Percentiles rank a stretch among this genome's conserved stretches.
These are phyloP conservation scores for Aspergillus leporis DNA, from an alignment of 495 filamentous ascomycete species.

Conservation along the genomic window DNA sequence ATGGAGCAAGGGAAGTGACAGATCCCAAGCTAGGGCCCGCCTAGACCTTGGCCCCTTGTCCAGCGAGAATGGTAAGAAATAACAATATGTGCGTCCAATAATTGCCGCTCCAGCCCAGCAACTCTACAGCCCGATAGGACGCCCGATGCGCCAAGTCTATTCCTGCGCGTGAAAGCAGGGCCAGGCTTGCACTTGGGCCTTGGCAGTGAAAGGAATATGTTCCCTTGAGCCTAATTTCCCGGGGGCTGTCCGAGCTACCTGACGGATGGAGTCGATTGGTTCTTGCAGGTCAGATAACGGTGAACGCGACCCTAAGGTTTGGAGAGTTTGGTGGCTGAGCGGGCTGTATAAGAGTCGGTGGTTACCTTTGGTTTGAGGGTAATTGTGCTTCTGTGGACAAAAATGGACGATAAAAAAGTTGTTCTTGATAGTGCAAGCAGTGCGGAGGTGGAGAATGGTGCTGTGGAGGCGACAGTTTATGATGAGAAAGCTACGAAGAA, in stretches of 20 bases:
- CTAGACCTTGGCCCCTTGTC: background rate
- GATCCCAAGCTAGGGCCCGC: background rate
- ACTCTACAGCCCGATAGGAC: slow-evolving; percentile 1
- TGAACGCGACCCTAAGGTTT: background rate
- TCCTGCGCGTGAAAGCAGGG: background rate
- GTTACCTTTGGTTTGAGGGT: background rate
- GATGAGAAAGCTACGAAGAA: slow-evolving; percentile 10
- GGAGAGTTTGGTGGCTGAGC: background rate
- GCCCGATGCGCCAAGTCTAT: slow-evolving; percentile 1
- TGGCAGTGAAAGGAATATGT: slow-evolving; percentile 4
- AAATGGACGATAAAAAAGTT: slow-evolving; percentile 14
- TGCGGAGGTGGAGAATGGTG: slow-evolving; percentile 11
- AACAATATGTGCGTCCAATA: slow-evolving; percentile 5
- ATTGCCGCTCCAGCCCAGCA: background rate
- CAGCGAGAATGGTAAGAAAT: slow-evolving; percentile 2
- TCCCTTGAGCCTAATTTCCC: slow-evolving; percentile 19
- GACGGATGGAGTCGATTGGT: background rate
- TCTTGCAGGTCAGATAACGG: background rate
- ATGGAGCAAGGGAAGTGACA: slow-evolving; percentile 5
- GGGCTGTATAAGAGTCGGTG: slow-evolving; percentile 8
- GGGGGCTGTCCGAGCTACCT: background rate
- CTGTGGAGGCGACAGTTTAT: background rate
- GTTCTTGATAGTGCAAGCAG: slow-evolving; percentile 10
- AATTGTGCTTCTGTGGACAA: background rate
- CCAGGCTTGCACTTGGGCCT: background rate